Evolutionary conservation across 345 rosid species (phyloP), one percentile per base, ranked within the genome.

Genomic region (Heritiera fomes): DNA sequence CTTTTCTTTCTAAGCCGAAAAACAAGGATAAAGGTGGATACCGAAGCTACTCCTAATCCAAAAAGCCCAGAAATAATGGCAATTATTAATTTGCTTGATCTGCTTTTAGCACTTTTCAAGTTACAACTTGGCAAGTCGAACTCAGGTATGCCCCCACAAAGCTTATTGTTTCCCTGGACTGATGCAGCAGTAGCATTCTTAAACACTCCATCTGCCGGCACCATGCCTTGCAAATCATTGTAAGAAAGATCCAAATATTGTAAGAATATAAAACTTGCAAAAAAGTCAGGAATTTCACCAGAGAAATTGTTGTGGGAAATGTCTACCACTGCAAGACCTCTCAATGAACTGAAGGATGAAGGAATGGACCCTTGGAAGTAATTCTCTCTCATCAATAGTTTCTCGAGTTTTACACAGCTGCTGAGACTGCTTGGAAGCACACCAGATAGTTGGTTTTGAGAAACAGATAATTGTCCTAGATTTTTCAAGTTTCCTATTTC

Each of bases 181-280:
- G 12, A 9, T 62, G 18, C 9, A 13, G 28, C 69, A 63, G 2
- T 63, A 12, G 30, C 46, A 64, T 63, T 63, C 50, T 30, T 15
- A 52, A 52, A 52, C 58, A 52, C 58, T 52, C 58, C n/a, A 14
- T 15, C 58, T 52, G n/a, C 15, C 2, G 2, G n/a, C 7, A 15
- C 58, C 76, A 75, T 80, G 5, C 89, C 88, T 50, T 87, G 86
- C 0, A 89, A 79, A 41, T 81, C 28, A 18, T 87, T 87, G 32
- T 71, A 77, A 71, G 91, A 86, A 4, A 84, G 71, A 69, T 87
- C 60, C 62, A 81, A 76, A 7, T 15, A 15, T 0, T 56, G 2
- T 15, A 83, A 66, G 58, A 4, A 52, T 1, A 53, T 61, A 17
- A 79, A 15, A 18, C 11, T 5, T 34, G 58, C 59, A 0, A 83